Conservation (phyloP, 1,284 basidiomycete genomes). For the Apiotrichum akiyoshidainum region DNA sequence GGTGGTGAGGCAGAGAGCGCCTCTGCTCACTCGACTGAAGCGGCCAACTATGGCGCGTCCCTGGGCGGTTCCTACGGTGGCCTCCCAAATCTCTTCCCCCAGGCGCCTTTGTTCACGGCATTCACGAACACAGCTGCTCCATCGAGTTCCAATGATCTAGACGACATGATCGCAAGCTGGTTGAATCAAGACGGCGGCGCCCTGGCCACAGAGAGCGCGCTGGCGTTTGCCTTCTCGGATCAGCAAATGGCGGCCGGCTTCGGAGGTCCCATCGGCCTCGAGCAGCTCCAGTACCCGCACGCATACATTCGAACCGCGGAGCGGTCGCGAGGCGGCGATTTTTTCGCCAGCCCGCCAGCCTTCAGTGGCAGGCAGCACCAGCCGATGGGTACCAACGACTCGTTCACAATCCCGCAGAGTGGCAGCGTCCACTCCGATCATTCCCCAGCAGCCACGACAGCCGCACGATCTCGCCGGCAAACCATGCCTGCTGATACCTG, state of each 20-base stretch:
- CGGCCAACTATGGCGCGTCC: neutral
- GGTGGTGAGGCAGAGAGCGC: neutral
- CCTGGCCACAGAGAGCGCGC: slow-evolving; percentile 3
- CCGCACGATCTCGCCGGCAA: neutral
- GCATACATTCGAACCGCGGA: neutral
- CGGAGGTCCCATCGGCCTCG: neutral
- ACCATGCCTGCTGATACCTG: slow-evolving; percentile 9
- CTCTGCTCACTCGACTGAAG: neutral
- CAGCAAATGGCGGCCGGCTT: neutral
- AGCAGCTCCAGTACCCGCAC: neutral
- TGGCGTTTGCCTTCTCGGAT: slow-evolving; percentile 11
- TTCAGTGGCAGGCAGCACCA: neutral
- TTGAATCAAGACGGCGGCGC: slow-evolving; percentile 12
- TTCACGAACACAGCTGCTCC: neutral
- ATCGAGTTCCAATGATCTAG: neutral
- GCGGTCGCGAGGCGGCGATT: neutral
- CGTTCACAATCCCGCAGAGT: neutral
- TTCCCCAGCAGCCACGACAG: neutral
- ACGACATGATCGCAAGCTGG: slow-evolving; percentile 12
- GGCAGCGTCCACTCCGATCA: neutral
- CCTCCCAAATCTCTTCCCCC: neutral
- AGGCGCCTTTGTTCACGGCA: neutral
- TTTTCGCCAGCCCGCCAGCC: neutral
- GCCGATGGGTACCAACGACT: neutral
- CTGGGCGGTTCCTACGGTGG: neutral